phyloP scores from a whole-genome alignment of 2,329 filamentous ascomycete genomes.

The Acrocalymma vagum region DNA sequence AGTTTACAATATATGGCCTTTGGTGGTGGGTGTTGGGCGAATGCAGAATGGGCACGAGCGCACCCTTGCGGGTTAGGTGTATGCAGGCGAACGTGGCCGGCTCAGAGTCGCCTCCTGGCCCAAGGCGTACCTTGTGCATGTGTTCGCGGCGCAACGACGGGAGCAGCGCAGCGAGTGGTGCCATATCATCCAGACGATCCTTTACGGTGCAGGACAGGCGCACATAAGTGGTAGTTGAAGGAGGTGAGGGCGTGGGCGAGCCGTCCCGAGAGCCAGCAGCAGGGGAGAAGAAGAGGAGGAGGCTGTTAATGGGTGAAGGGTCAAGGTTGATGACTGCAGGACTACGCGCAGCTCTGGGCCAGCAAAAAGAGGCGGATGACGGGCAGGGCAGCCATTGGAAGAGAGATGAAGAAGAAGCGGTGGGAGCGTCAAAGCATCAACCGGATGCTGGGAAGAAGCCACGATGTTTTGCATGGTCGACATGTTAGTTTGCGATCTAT shows the following conservation, averaged over 20 bases:
- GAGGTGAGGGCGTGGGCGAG: no score
- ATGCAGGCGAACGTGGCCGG: constrained; percentile 49
- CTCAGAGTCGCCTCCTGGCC: constrained; percentile 44
- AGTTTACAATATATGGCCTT: constrained; percentile 45
- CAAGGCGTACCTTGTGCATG: constrained; percentile 36
- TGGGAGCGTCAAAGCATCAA: constrained; percentile 13
- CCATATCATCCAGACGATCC: constrained; percentile 45
- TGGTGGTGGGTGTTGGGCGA: constrained; percentile 48
- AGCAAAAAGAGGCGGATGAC: constrained; percentile 16
- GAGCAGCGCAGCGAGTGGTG: constrained; percentile 37
- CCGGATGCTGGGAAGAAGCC: constrained; percentile 15
- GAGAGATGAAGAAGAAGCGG: constrained; percentile 7
- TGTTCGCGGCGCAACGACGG: constrained; percentile 42
- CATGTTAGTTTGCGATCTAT: no score
- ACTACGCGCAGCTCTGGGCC: constrained; percentile 20
- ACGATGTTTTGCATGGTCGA: constrained; percentile 26
- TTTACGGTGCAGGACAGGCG: constrained; percentile 32
- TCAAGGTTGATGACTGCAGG: constrained; percentile 31
- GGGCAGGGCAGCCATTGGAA: constrained; percentile 13
- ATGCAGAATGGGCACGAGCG: constrained; percentile 47
- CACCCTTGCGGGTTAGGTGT: constrained; percentile 45
- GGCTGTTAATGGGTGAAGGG: constrained; percentile 7
- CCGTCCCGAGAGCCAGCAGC: constrained; percentile 39
- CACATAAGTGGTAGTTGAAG: no score
- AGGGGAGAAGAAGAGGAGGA: constrained; percentile 4